These are phyloP conservation scores for Cynanchum wilfordii DNA, from an alignment of 257 asterid species.

Conservation along the genomic window DNA sequence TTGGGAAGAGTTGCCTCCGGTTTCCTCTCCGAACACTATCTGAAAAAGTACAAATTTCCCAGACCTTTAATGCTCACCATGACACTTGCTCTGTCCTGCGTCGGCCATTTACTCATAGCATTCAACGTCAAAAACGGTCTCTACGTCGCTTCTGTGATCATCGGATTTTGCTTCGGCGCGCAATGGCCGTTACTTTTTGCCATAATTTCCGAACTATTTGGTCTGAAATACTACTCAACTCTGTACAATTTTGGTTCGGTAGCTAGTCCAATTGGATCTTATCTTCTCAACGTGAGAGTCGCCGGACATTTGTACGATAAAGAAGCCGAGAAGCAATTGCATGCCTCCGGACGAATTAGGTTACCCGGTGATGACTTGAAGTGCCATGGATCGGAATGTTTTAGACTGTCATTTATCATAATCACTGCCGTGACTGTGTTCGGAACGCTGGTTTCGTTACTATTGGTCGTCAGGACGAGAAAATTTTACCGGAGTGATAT, in stretches of 20 bases:
- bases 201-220: constrained; percentile 72
- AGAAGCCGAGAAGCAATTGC: constrained; percentile 57
- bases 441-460: constrained; percentile 53
- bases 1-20: constrained; percentile 69
- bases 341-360: constrained; percentile 29
- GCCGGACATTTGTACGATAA: constrained; percentile 61
- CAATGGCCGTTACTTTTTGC: constrained; percentile 84
- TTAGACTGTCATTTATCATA: constrained; percentile 51
- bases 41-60: constrained; percentile 56
- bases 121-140: constrained; percentile 55
- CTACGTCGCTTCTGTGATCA: constrained; percentile 63
- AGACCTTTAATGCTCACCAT: constrained; percentile 52
- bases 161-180: constrained; percentile 83
- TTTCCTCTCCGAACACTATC: constrained; percentile 48
- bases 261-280: constrained; percentile 74
- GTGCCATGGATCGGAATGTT: constrained; percentile 61
- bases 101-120: constrained; percentile 64
- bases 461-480: constrained; percentile 57
- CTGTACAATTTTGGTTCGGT: constrained; percentile 68
- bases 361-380: constrained; percentile 42
- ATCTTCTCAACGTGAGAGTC: constrained; percentile 53
- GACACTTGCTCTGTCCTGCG: constrained; percentile 37
- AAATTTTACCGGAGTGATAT: constrained; percentile 73
- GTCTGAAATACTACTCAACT: constrained; percentile 73
- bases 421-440: constrained; percentile 54